Conservation (phyloP, 2,329 filamentous ascomycete genomes). For the Colletotrichum godetiae region DNA sequence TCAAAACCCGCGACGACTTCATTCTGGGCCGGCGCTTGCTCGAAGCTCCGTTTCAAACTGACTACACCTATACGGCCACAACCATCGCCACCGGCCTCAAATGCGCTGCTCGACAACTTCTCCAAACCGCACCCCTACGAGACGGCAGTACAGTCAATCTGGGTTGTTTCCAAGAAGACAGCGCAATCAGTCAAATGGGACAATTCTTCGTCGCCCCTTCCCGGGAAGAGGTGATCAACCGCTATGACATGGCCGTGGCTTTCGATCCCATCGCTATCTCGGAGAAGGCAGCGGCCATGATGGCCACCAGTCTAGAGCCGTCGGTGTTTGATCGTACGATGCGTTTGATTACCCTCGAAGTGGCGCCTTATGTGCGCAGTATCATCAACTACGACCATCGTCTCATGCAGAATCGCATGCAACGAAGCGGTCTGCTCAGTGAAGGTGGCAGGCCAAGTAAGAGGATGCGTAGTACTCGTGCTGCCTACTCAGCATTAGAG, state of each 20-base stretch:
- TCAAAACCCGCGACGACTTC: conserved; percentile 61
- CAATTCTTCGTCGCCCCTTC: conserved; percentile 44
- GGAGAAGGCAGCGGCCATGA: conserved; percentile 52
- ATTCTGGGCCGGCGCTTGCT: conserved; percentile 60
- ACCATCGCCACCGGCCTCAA: conserved; percentile 29
- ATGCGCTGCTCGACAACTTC: conserved; percentile 22
- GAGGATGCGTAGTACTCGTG: conserved; percentile 76
- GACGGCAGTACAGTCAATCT: not conserved
- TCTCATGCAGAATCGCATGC: conserved; percentile 74
- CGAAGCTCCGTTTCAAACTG: conserved; percentile 52
- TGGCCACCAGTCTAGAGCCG: conserved; percentile 63
- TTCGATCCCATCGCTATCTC: conserved; percentile 70
- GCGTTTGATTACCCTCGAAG: conserved; percentile 74
- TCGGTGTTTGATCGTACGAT: conserved; percentile 83
- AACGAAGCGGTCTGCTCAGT: conserved; percentile 69
- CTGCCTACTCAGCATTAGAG: conserved; percentile 81
- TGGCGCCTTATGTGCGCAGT: conserved; percentile 89
- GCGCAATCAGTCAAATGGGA: conserved; percentile 51
- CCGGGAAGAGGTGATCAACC: conserved; percentile 47
- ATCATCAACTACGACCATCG: conserved; percentile 83
- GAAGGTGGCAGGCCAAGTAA: conserved; percentile 62
- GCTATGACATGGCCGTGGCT: conserved; percentile 66
- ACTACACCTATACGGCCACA: conserved; percentile 39
- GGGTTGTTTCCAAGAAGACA: conserved; percentile 45
- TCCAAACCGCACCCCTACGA: conserved; percentile 3